Evolutionary conservation across 371 early-diverging fungal genomes (phyloP).

Genomic region (Mortierella sp.): DNA sequence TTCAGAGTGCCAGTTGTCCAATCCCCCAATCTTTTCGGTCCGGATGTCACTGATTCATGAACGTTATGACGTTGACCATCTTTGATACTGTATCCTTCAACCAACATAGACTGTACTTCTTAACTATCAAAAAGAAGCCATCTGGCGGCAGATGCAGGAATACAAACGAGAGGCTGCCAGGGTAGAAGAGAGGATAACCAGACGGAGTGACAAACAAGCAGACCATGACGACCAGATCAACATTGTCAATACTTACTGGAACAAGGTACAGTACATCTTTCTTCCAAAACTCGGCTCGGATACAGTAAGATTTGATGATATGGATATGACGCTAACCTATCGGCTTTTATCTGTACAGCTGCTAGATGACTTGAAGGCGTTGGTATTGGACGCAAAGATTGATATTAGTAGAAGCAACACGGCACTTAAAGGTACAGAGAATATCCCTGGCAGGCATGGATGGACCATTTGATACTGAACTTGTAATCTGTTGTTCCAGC

Average conservation of each 20-base stretch:
- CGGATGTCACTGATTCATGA: no score
- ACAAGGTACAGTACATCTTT: conserved; percentile 34
- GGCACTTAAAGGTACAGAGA: conserved; percentile 17
- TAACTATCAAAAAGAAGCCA: conserved; percentile 83
- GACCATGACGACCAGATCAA: conserved; percentile 27
- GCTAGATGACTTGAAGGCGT: conserved; percentile 28
- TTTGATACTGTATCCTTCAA: not conserved
- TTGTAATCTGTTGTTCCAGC: no score
- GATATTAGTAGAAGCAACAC: not conserved
- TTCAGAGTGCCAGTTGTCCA: not conserved
- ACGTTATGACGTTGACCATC: not conserved
- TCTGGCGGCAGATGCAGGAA: conserved; percentile 82
- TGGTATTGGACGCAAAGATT: conserved; percentile 22
- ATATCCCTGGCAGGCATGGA: no score
- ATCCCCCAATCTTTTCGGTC: not conserved
- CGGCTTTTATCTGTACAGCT: conserved; percentile 20
- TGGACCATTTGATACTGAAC: no score
- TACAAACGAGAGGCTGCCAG: conserved; percentile 71
- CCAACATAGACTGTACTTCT: conserved; percentile 28
- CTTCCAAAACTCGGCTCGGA: no score
- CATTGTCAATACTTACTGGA: conserved; percentile 47
- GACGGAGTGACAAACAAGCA: conserved; percentile 55
- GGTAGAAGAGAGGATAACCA: conserved; percentile 51
- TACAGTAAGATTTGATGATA: no score
- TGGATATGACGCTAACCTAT: no score